Base-by-base conservation (phyloP, 2,329 filamentous ascomycete genomes). In the Apiospora rasikravindrae region DNA sequence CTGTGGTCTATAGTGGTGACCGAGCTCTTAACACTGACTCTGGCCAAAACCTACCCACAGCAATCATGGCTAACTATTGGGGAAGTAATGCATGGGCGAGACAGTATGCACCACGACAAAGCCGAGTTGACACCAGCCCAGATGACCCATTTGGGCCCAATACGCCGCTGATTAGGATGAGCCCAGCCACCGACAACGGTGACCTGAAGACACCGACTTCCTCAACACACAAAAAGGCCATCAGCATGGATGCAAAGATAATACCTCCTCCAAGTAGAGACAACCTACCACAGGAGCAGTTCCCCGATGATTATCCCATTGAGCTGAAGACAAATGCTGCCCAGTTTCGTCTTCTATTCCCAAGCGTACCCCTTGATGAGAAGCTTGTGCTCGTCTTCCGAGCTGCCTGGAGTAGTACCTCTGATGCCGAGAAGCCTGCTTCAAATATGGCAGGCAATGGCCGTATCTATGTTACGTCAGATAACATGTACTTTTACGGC, bases 401-500 rank as follows among this genome's bases (percentile, higher is more conserved):
- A 66, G 96, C 95, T 22, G 94, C 94, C 0, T 99, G 96, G 94
- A 85, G 84, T 57, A 90, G 88, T 74, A 85, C 86, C 24, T 82
- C 85, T 13, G 82, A 84, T 33, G 83, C 84, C 24, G 80, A 82
- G n/a, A 83, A 84, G 10, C 81, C 82, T 4, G 81, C 79, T 70
- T 83, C 84, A 22, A 81, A 79, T 73, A 94, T 98, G 76, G 83
- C 86, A 29, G 88, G 88, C 24, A 88, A 88, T 71, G 89, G 96
- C 0, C 90, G 96, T 70, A 91, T 97, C 33, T 99, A 97, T 80
- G 91, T 98, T 73, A 98, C 96, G 0, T 88, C 92, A 0, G 91
- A 92, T 74, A 93, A 95, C 75, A 91, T 99, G 80, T 98, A 97
- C 82, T 98, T 99, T 80, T 99, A 98, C 83, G 97, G 95, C 77